A percentile compares a stretch with the other conserved stretches of the same genome.
These are phyloP conservation scores for Aurinia saxatilis DNA, from an alignment of 345 rosid species.

Conservation along the genomic window DNA sequence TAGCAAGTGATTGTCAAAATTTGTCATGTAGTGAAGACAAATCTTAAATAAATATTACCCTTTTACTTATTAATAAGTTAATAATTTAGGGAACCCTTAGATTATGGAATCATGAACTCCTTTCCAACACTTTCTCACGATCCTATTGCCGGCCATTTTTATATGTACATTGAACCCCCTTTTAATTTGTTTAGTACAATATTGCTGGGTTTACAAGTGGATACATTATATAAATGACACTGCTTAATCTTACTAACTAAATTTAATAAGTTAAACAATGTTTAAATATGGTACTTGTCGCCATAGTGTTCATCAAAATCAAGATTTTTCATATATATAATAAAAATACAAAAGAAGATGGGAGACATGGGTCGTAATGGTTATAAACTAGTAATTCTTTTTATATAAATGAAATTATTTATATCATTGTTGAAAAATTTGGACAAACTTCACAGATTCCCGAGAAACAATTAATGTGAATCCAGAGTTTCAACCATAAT, in stretches of 20 bases:
- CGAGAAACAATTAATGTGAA: not conserved
- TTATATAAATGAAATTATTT: not conserved
- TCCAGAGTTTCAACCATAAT: not conserved
- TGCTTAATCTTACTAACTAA: not conserved
- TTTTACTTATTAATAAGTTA: constrained; percentile 13
- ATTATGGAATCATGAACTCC: constrained; percentile 22
- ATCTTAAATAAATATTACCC: constrained; percentile 11
- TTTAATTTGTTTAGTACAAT: not conserved
- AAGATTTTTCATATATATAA: constrained; percentile 1
- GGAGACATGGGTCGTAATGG: constrained; percentile 26
- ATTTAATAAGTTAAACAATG: not conserved
- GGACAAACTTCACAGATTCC: constrained; percentile 19
- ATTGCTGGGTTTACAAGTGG: constrained; percentile 3
- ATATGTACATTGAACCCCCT: constrained; percentile 6
- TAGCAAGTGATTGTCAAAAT: constrained; percentile 20
- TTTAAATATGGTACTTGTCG: constrained; percentile 16
- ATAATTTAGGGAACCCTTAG: constrained; percentile 21
- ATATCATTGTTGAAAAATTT: not conserved
- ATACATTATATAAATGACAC: not conserved
- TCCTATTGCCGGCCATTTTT: constrained; percentile 20
- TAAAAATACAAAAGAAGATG: not conserved
- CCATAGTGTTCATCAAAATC: not conserved
- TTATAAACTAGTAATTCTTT: not conserved
- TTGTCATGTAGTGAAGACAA: constrained; percentile 27
- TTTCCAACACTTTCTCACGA: constrained; percentile 31